phyloP scores from a whole-genome alignment of 2,329 filamentous ascomycete genomes.

The Nothophoma quercina region DNA sequence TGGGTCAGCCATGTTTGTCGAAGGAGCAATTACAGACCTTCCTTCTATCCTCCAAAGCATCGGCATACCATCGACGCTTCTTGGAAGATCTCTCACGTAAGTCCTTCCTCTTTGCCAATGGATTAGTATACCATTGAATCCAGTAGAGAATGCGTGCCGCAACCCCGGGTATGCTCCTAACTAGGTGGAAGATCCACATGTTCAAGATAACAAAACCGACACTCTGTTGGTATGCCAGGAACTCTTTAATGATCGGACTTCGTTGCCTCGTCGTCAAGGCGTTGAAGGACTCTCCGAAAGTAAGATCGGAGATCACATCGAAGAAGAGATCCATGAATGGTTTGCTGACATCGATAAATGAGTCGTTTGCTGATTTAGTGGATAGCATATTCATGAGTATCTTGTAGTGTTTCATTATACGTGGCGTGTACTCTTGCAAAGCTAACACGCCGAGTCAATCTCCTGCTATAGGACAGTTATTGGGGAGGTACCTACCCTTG shows the following conservation, averaged over 20 bases:
- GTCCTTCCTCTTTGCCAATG: constrained; percentile 3
- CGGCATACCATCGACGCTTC: constrained; percentile 14
- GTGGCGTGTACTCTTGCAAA: constrained; percentile 1
- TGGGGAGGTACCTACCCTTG: constrained; percentile 20
- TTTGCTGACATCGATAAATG: constrained; percentile 13
- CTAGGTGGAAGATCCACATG: constrained; percentile 20
- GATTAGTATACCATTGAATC: not conserved
- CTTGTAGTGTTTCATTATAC: constrained; percentile 2
- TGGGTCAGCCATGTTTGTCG: not conserved
- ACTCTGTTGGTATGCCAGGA: constrained; percentile 10
- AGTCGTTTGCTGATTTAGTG: not conserved
- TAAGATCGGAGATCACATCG: constrained; percentile 22
- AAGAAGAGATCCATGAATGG: constrained; percentile 23
- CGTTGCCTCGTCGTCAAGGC: constrained; percentile 13
- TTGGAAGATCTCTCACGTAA: constrained; percentile 1
- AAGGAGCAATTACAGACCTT: constrained; percentile 1
- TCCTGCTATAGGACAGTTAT: too few species aligned
- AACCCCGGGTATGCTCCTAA: constrained; percentile 7
- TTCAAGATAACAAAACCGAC: constrained; percentile 17
- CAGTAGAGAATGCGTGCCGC: not conserved
- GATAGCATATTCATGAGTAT: not conserved
- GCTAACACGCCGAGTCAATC: not conserved
- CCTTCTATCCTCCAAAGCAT: constrained; percentile 15
- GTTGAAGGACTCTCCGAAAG: constrained; percentile 22
- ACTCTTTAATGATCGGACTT: constrained; percentile 13